Evolutionary conservation across 257 asterid species (phyloP), one percentile per base, ranked within the genome.

Genomic region (Sherardia arvensis): DNA sequence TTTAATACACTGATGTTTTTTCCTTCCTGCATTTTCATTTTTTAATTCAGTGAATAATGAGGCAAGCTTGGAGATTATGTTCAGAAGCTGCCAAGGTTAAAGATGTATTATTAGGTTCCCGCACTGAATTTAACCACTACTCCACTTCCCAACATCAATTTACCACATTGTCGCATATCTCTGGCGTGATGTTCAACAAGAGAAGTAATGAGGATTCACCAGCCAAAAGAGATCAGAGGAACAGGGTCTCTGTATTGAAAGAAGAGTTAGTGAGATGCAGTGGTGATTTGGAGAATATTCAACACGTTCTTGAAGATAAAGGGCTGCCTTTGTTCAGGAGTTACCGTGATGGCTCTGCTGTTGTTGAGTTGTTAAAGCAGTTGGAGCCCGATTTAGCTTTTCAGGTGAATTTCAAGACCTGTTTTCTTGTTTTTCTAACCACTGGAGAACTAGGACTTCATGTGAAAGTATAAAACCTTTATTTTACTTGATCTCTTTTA

Each of bases 271-370:
- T 81, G 72, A 20, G 49, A 6, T 73, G 64, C 18, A 25, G 73
- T 12, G 71, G 68, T 4, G 86, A 83, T 56, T 62, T 61, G 51
- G 84, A 65, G 63, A 73, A 68, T 38, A 59, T 84, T 55, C 83
- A 62, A 72, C 68, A 53, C 22, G 78, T 87, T 64, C 73, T 89
- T 73, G 82, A 83, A 43, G 84, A 73, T 66, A 66, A 58, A 18
- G 94, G 97, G 20, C 76, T 32, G 36, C 61, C 71, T 34, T 80
- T 89, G 69, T 89, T 92, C 33, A 65, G 80, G 73, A 78, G 58
- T 12, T 82, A 84, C 61, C 15, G 74, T 11, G 77, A 82, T 84
- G 94, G 91, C 22, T 72, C 83, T 66, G 90, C 95, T 12, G 75
- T 80, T 33, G 68, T 87, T 71, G 85, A 81, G 85, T 86, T 89